Percentiles rank a stretch among this genome's conserved stretches.
These are phyloP conservation scores for Polychytrium aggregatum DNA, from an alignment of 192 early-diverging fungal genomes.

Conservation along the genomic window DNA sequence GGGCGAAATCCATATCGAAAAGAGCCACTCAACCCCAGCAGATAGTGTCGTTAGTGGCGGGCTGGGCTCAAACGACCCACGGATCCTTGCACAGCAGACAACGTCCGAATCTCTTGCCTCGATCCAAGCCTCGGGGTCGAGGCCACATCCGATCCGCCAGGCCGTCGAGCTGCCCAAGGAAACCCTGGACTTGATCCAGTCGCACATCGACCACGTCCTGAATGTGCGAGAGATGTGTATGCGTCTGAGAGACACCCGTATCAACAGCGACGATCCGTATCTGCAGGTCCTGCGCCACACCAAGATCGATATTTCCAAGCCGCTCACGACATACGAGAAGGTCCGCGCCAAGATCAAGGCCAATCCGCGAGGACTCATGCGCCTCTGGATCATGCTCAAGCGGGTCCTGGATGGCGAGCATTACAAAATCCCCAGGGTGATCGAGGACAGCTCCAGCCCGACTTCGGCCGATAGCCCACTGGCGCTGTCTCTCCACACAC, in stretches of 20 bases:
- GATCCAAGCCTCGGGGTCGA: too few relatives aligned
- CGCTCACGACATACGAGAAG: background rate
- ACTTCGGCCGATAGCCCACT: too few relatives aligned
- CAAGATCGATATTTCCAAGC: background rate
- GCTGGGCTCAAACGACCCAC: too few relatives aligned
- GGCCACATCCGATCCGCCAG: too few relatives aligned
- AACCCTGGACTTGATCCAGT: constrained; percentile 2
- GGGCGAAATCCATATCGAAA: too few relatives aligned
- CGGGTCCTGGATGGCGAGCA: background rate
- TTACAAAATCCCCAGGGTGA: background rate
- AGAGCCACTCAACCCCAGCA: too few relatives aligned
- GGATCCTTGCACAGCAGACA: too few relatives aligned
- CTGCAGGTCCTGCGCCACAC: background rate
- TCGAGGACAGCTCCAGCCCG: background rate
- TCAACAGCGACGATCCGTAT: background rate
- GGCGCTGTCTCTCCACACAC: too few relatives aligned
- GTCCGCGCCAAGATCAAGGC: background rate
- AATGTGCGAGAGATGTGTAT: constrained; percentile 1
- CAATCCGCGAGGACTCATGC: background rate
- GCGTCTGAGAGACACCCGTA: constrained; percentile 2
- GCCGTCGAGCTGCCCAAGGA: constrained; percentile 1
- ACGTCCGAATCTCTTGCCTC: too few relatives aligned
- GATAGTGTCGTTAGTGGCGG: too few relatives aligned
- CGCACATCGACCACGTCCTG: background rate
- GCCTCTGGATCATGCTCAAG: background rate